phyloP scores from a whole-genome alignment of 1,284 basidiomycete species.

The Rhizoctonia solani region DNA sequence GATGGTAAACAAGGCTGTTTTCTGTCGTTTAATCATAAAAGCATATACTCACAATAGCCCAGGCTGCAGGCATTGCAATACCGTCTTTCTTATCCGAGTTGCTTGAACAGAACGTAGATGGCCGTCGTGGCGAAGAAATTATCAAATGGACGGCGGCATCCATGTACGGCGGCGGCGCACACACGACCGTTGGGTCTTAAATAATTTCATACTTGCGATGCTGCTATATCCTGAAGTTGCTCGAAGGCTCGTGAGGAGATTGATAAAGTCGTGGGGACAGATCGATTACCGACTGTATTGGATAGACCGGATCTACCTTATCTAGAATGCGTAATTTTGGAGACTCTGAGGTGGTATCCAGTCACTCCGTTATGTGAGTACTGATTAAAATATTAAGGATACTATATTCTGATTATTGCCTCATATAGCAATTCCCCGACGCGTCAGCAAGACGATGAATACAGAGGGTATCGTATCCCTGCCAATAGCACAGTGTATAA shows the following conservation, averaged over 20 bases:
- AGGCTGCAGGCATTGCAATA: background rate
- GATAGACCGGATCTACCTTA: slow-evolving; percentile 33
- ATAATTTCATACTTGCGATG: slow-evolving; percentile 34
- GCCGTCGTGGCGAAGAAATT: background rate
- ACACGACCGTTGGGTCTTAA: slow-evolving; percentile 2
- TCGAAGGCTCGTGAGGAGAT: slow-evolving; percentile 33
- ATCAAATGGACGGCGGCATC: slow-evolving; percentile 19
- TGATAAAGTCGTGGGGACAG: slow-evolving; percentile 34
- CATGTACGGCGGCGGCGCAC: background rate
- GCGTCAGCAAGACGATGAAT: slow-evolving; percentile 2
- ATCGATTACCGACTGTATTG: slow-evolving; percentile 28
- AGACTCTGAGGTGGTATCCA: slow-evolving; percentile 32
- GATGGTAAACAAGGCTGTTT: background rate
- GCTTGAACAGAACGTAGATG: background rate
- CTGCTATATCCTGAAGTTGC: slow-evolving; percentile 31
- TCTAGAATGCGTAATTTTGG: slow-evolving; percentile 28
- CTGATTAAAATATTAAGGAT: background rate
- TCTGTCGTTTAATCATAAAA: background rate
- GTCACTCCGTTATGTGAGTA: background rate
- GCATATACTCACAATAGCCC: background rate
- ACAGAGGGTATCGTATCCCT: slow-evolving; percentile 19
- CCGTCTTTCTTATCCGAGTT: slow-evolving; percentile 11
- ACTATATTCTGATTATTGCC: background rate
- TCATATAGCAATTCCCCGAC: background rate
- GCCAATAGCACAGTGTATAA: slow-evolving; percentile 8